Conservation (phyloP, 1,139 yeast species). For the Sugiyamaella paludigena region DNA sequence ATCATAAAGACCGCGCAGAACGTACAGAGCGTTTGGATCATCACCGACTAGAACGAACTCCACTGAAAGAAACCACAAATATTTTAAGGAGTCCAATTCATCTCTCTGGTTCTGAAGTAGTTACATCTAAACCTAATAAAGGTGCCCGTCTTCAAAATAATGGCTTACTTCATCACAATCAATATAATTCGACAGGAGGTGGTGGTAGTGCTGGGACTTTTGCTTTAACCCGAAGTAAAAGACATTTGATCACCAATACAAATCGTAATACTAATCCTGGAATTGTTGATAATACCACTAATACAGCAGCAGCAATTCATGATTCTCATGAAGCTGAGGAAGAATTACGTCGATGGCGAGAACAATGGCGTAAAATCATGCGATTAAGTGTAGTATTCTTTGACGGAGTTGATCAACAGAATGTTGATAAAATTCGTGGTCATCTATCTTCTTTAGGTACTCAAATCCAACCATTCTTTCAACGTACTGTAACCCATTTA, state of each 20-base stretch:
- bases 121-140: not conserved
- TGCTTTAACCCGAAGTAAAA: not conserved
- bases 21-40: not conserved
- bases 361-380: slow-evolving; percentile 78
- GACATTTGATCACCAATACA: not conserved
- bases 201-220: too few relatives aligned
- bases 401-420: slow-evolving; percentile 60
- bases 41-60: slow-evolving; percentile 15
- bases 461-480: slow-evolving; percentile 67
- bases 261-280: not conserved
- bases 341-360: slow-evolving; percentile 57
- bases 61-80: slow-evolving; percentile 20
- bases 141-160: not conserved
- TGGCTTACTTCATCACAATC: slow-evolving; percentile 1
- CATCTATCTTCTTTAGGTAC: slow-evolving; percentile 37
- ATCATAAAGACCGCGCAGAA: too few relatives aligned
- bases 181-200: too few relatives aligned
- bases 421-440: slow-evolving; percentile 50
- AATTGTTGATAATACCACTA: not conserved
- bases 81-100: slow-evolving; percentile 13
- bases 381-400: slow-evolving; percentile 72
- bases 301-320: not conserved
- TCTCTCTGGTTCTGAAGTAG: not conserved
- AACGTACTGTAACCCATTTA: slow-evolving; percentile 75
- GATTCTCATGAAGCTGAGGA: slow-evolving; percentile 20